Base-by-base conservation (phyloP, 441 rosid species). In the Gossypium davidsonii region DNA sequence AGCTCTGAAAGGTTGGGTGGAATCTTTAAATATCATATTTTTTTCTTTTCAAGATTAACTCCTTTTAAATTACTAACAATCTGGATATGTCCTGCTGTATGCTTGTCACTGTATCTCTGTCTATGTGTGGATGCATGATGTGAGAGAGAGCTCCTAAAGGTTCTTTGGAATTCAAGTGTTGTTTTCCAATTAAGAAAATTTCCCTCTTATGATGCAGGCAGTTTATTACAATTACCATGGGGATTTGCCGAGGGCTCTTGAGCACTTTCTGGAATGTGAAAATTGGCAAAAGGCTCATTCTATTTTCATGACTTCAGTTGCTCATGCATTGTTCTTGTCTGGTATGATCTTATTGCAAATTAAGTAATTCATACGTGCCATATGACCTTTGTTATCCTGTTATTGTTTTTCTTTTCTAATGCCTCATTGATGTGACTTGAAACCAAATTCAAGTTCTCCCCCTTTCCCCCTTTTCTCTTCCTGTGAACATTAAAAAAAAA, bases 241-340 rank as follows among this genome's bases (percentile, higher is more conserved):
- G 72, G 87, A 96, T 82, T 80, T 86, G 59, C 67, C 76, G 11
- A 87, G 87, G 87, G 98, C 96, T 80, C 90, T 95, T 46, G 97
- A 93, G 73, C 94, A 95, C 83, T 93, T 83, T 76, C 84, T 95
- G 70, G 83, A 84, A 80, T 89, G 97, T 85, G 85, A 82, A 74
- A 87, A 87, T 78, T 95, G 98, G 99, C 97, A 87, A 72, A 93
- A 80, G 75, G 97, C 97, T 85, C 98, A 91, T 86, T 84, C 89
- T 62, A 89, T 90, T 74, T 91, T 90, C 79, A 79, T 89, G 73
- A 86, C 87, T 63, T 89, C 97, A 46, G 94, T 93, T 73, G 89
- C 94, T 60, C 96, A 88, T 80, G 72, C 83, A 61, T 76, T 91
- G 71, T 89, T 91, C 79, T 82, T 91, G 75, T 93, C 97, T 76